phyloP scores from a whole-genome alignment of 805 yeast species.

The Hanseniaspora hatyaiensis region DNA sequence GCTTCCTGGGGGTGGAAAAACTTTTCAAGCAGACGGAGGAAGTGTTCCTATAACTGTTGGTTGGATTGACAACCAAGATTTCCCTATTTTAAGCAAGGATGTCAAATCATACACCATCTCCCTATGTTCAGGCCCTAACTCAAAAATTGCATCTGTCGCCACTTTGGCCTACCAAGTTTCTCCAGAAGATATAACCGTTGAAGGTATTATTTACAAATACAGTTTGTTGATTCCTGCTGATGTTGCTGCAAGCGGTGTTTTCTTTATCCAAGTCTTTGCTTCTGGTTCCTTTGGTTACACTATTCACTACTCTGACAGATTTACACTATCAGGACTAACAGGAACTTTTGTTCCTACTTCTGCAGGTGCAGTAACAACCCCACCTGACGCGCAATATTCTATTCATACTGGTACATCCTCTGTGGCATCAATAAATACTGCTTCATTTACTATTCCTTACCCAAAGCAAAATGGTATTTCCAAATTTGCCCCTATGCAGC shows the following conservation, averaged over 20 bases:
- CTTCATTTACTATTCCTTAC: slow-evolving; percentile 58
- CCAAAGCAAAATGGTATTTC: slow-evolving; percentile 61
- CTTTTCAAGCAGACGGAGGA: slow-evolving; percentile 21
- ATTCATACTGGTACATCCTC: slow-evolving; percentile 17
- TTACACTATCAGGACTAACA: slow-evolving; percentile 58
- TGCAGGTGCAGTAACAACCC: slow-evolving; percentile 32
- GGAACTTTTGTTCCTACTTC: slow-evolving; percentile 41
- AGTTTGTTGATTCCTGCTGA: slow-evolving; percentile 35
- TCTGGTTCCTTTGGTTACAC: slow-evolving; percentile 35
- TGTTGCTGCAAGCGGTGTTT: slow-evolving; percentile 50
- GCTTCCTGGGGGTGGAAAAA: slow-evolving; percentile 16
- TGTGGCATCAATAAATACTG: slow-evolving; percentile 17
- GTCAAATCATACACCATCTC: slow-evolving; percentile 36
- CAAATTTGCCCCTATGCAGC: slow-evolving; percentile 84
- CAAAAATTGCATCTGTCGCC: slow-evolving; percentile 34
- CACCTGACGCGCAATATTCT: slow-evolving; percentile 30
- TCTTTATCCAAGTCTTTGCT: slow-evolving; percentile 59
- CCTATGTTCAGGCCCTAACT: slow-evolving; percentile 60
- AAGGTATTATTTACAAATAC: slow-evolving; percentile 24
- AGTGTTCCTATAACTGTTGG: slow-evolving; percentile 22
- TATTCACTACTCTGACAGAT: slow-evolving; percentile 56
- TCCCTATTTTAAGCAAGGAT: slow-evolving; percentile 38
- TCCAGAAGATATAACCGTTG: slow-evolving; percentile 25
- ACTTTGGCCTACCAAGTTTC: slow-evolving; percentile 27
- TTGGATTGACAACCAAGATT: slow-evolving; percentile 47